phyloP scores from a whole-genome alignment of 495 filamentous ascomycete species.

The Xylaria scruposa region DNA sequence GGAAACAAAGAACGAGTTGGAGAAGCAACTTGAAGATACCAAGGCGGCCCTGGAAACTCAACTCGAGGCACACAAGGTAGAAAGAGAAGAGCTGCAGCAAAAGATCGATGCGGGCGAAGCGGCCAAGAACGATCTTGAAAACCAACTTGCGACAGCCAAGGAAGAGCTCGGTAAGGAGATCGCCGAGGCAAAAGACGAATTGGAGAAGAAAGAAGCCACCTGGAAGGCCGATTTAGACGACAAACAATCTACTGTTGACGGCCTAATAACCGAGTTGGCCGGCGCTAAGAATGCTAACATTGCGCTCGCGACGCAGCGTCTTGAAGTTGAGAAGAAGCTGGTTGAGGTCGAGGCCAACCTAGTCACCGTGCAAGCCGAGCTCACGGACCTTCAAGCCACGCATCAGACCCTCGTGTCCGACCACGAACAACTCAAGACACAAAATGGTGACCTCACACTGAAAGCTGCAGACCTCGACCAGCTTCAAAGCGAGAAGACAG shows the following conservation, averaged over 20 bases:
- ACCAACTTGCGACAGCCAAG: conserved; percentile 37
- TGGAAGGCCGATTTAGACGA: conserved; percentile 32
- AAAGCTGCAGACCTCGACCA: conserved; percentile 36
- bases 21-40: conserved; percentile 29
- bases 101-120: conserved; percentile 22
- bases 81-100: conserved; percentile 24
- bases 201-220: conserved; percentile 30
- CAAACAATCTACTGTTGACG: conserved; percentile 38
- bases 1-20: conserved; percentile 16
- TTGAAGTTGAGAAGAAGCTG: conserved; percentile 34
- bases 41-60: conserved; percentile 32
- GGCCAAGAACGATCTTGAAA: conserved; percentile 40
- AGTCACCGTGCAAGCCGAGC: conserved; percentile 32
- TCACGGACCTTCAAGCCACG: conserved; percentile 31
- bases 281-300: conserved; percentile 44
- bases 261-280: conserved; percentile 37
- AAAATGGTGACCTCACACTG: conserved; percentile 34
- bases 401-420: conserved; percentile 34
- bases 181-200: conserved; percentile 31
- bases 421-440: conserved; percentile 34
- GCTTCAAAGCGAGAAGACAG: conserved; percentile 36
- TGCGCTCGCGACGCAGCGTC: conserved; percentile 35
- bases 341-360: conserved; percentile 34
- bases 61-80: conserved; percentile 16
- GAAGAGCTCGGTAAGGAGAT: conserved; percentile 31